phyloP scores from a whole-genome alignment of 2,329 filamentous ascomycete genomes.

The Colletotrichum lini region DNA sequence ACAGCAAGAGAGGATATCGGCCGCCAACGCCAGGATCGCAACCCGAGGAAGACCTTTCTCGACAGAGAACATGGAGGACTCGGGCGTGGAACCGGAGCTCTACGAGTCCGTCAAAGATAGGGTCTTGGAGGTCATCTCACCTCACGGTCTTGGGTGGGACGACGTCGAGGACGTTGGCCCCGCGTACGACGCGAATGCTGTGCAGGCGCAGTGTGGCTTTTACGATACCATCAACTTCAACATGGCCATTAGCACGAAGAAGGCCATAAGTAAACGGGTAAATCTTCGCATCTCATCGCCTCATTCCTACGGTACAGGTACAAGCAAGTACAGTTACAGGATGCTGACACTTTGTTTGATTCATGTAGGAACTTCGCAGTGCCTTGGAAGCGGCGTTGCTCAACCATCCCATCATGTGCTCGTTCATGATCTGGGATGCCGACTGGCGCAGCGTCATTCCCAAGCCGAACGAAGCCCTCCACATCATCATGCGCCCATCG shows the following conservation, averaged over 20 bases:
- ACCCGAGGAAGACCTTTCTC: background rate
- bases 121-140: background rate
- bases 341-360: background rate
- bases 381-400: background rate
- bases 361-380: background rate
- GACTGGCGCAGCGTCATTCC: background rate
- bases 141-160: background rate
- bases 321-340: background rate
- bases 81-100: background rate
- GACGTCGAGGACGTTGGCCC: background rate
- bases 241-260: background rate
- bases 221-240: slow-evolving; percentile 7
- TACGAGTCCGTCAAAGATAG: background rate
- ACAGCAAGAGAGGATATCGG: background rate
- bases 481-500: background rate
- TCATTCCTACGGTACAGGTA: background rate
- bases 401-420: background rate
- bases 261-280: background rate
- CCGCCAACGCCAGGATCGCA: background rate
- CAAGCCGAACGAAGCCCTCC: background rate
- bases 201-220: background rate
- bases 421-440: background rate
- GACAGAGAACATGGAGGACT: background rate
- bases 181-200: background rate
- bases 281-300: background rate